Base-by-base conservation (phyloP, 805 yeast species). In the Starmerella roubikii region DNA sequence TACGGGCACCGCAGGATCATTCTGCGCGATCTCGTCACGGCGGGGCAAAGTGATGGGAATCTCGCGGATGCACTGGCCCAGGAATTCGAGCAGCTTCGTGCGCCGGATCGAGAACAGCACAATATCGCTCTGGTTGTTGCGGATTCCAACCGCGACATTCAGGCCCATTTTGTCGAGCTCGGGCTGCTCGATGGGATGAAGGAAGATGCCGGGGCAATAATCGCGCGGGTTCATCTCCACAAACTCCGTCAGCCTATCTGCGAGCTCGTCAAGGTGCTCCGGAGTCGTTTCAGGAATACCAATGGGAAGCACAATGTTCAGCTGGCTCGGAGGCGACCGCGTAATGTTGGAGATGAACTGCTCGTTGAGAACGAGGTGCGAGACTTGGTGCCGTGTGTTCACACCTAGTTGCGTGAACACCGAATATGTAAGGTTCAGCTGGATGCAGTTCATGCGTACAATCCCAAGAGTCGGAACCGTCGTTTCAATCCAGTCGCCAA, bases 401-500 rank as follows among this genome's bases (percentile, higher is more conserved):
- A 47, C 45, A n/a, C 51, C 49, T 5, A 40, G 41, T 22, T 53
- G 49, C 16, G 35, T 41, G 47, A 62, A 59, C 9, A 56, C 61
- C 3, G 66, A 57, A 39, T 54, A 61, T 37, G 60, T 47, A 18
- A 62, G 54, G 17, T 62, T 56, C 31, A 62, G 40, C 27, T 60
- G 56, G 4, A 42, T 41, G 19, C 58, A 66, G 4, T 40, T 39
- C 55, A 57, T 49, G 16, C 56, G 48, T 2, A 48, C 42, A 19
- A 43, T 34, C 11, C 51, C 51, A 15, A 52, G 46, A 3, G 49
- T 39, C 11, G 47, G 41, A 9, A 44, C 49, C 13, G 36, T 34
- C 20, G 60, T 56, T 28, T 48, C 52, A 11, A 61, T 59, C 32
- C 57, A 39, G 32, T 62, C 67, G n/a, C 66, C 66, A 8, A 59